A percentile compares a stretch with the other conserved stretches of the same genome.
Conservation (phyloP, 1,139 yeast species). For the Starmera stellimalicola region DNA sequence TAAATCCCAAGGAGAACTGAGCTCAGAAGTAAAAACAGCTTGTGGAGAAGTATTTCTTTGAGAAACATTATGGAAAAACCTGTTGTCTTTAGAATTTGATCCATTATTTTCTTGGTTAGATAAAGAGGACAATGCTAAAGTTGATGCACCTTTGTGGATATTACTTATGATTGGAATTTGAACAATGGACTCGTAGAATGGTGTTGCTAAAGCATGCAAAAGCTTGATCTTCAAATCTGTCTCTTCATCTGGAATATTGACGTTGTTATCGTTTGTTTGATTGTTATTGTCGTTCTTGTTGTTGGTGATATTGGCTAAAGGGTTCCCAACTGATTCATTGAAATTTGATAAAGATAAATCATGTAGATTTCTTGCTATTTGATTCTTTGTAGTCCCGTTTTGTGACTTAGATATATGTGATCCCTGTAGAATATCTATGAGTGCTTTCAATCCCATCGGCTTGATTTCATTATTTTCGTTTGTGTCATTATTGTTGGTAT, state of each 20-base stretch:
- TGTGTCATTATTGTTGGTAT: not conserved
- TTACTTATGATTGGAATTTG: constrained; percentile 19
- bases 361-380: constrained; percentile 45
- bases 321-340: constrained; percentile 12
- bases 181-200: constrained; percentile 48
- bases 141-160: constrained; percentile 27
- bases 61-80: constrained; percentile 47
- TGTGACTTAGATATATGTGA: constrained; percentile 24
- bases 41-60: constrained; percentile 65
- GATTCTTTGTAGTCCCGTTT: constrained; percentile 22
- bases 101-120: constrained; percentile 6
- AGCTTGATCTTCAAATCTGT: constrained; percentile 41
- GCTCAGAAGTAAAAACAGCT: constrained; percentile 75
- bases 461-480: not conserved
- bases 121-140: constrained; percentile 33
- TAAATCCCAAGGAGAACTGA: constrained; percentile 70
- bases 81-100: constrained; percentile 10
- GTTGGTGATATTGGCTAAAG: constrained; percentile 6
- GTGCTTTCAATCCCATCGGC: constrained; percentile 10
- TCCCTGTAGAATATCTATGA: constrained; percentile 24
- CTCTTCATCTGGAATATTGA: constrained; percentile 28
- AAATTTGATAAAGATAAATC: constrained; percentile 41
- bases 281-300: too few species aligned
- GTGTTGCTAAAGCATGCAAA: constrained; percentile 64
- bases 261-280: too few species aligned